phyloP scores from a whole-genome alignment of 345 rosid genomes.

The Lepidium didymum region DNA sequence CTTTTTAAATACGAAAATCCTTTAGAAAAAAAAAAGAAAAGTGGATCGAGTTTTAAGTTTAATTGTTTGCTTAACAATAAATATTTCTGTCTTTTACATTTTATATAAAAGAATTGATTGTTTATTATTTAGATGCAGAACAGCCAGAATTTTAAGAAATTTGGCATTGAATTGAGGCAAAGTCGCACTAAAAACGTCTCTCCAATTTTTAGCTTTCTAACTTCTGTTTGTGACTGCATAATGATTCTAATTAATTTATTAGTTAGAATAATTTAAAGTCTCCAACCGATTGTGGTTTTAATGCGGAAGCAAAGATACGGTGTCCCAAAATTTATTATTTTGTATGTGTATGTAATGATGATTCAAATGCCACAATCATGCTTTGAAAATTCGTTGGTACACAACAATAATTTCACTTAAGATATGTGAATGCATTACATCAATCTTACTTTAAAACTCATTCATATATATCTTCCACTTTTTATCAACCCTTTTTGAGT shows the following conservation, averaged over 20 bases:
- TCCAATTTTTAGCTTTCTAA: background rate
- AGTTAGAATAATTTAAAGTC: background rate
- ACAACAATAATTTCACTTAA: background rate
- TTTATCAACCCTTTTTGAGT: background rate
- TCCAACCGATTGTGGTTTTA: slow-evolving; percentile 3
- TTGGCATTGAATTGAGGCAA: slow-evolving; percentile 20
- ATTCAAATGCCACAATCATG: background rate
- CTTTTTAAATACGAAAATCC: too few relatives aligned
- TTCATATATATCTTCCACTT: background rate
- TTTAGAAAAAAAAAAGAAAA: too few relatives aligned
- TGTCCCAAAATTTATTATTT: slow-evolving; percentile 3
- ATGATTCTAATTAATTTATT: slow-evolving; percentile 10
- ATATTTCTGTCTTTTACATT: slow-evolving; percentile 10
- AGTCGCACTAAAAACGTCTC: background rate
- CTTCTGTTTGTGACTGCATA: slow-evolving; percentile 10
- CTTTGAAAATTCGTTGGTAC: background rate
- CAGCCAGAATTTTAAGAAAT: slow-evolving; percentile 35
- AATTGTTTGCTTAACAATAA: background rate
- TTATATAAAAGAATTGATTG: background rate
- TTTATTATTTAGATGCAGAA: slow-evolving; percentile 19
- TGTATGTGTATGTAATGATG: background rate
- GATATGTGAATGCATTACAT: background rate
- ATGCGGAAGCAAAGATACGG: slow-evolving; percentile 15
- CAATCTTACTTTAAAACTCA: background rate
- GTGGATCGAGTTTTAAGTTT: slow-evolving; percentile 6